Evolutionary conservation across 23 red algal species (phyloP).

Genomic region (Gracilaria domingensis): DNA sequence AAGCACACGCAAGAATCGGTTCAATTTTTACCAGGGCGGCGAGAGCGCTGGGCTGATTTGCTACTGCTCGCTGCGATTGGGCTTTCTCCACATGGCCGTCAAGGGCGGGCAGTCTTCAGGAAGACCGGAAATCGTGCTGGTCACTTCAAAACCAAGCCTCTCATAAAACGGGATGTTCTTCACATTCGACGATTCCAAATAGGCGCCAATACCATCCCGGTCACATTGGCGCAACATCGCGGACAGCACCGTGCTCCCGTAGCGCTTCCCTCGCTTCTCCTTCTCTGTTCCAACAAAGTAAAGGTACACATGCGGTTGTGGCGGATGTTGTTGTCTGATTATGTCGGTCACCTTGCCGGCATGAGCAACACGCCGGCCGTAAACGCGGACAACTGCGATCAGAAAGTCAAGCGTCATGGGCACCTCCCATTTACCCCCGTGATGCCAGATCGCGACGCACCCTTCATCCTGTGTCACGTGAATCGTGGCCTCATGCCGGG

Average conservation of each 20-base stretch:
- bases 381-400: background rate
- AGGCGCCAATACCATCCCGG: background rate
- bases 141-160: background rate
- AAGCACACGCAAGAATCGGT: too few relatives aligned
- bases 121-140: background rate
- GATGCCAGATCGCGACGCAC: background rate
- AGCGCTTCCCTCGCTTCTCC: background rate
- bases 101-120: slow-evolving; percentile 1
- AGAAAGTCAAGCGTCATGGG: background rate
- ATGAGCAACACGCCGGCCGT: background rate
- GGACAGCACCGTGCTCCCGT: background rate
- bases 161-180: background rate
- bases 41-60: too few relatives aligned
- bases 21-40: too few relatives aligned
- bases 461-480: background rate
- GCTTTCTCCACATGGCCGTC: background rate
- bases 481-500: background rate
- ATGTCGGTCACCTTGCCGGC: background rate
- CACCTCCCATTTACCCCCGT: background rate
- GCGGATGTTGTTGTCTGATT: background rate
- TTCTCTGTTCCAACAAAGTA: background rate
- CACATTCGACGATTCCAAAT: slow-evolving; percentile 14
- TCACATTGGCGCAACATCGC: background rate
- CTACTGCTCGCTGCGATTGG: too few relatives aligned
- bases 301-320: background rate